These are phyloP conservation scores for Moesziomyces antarcticus DNA, from an alignment of 1,284 basidiomycete genomes.

Conservation along the genomic window DNA sequence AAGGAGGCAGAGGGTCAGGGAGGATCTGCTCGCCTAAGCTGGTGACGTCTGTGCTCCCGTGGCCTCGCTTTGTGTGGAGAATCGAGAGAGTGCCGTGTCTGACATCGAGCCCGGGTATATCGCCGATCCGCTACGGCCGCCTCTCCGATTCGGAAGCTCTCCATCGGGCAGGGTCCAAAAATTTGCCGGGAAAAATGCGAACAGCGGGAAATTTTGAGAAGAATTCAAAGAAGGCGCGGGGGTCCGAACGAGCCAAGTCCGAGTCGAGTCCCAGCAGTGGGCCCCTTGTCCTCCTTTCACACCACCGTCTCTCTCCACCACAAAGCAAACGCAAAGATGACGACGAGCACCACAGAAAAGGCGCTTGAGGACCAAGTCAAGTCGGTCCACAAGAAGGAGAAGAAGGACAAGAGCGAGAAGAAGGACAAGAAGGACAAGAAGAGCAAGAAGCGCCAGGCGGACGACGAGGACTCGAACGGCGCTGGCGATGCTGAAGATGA, in stretches of 20 bases:
- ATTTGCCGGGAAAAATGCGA: constrained; percentile 16
- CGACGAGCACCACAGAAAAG: constrained; percentile 32
- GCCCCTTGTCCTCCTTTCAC: background rate
- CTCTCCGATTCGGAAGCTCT: too few species aligned
- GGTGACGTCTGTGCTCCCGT: constrained; percentile 19
- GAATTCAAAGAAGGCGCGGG: background rate
- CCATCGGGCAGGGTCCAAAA: constrained; percentile 29
- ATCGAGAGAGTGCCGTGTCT: constrained; percentile 6
- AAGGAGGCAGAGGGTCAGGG: background rate
- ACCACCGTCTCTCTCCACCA: background rate
- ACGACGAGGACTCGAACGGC: constrained; percentile 28
- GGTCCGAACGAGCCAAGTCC: background rate
- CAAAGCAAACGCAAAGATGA: constrained; percentile 13
- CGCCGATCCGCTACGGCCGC: constrained; percentile 7
- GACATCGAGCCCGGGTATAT: constrained; percentile 14
- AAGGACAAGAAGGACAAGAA: constrained; percentile 68
- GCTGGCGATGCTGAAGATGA: constrained; percentile 31
- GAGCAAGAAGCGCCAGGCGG: constrained; percentile 57
- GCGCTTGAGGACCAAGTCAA: constrained; percentile 54
- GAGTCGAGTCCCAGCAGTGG: background rate
- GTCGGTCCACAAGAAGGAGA: constrained; percentile 62
- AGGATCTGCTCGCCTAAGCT: constrained; percentile 43
- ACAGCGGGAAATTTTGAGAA: constrained; percentile 11
- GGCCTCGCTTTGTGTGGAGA: background rate
- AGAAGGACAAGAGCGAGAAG: constrained; percentile 62